A percentile compares a stretch with the other conserved stretches of the same genome.
Conservation (phyloP, 805 yeast genomes). For the Candida andamanensis region DNA sequence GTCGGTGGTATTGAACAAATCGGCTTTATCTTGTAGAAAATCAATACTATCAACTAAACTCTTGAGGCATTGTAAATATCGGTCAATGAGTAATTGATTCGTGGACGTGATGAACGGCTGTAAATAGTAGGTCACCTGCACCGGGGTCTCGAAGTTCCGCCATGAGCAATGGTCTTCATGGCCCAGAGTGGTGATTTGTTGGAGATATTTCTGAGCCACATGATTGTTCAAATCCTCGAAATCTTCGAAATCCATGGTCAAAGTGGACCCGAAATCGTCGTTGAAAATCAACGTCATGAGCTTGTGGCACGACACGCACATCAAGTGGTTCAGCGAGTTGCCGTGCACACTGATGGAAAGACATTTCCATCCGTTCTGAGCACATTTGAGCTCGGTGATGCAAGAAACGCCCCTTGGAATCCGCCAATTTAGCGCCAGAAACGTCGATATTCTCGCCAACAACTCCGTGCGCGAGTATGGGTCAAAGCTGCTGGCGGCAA, state of each 20-base stretch:
- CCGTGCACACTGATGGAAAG: slow-evolving; percentile 22
- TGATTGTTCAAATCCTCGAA: slow-evolving; percentile 19
- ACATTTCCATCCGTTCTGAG: slow-evolving; percentile 52
- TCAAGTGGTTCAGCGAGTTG: slow-evolving; percentile 24
- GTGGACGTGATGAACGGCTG: slow-evolving; percentile 28
- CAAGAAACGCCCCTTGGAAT: slow-evolving; percentile 8
- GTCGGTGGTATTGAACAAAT: slow-evolving; percentile 1
- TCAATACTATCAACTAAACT: slow-evolving; percentile 21
- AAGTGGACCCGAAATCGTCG: slow-evolving; percentile 8
- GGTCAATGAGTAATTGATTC: slow-evolving; percentile 22
- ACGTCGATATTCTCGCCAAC: slow-evolving; percentile 39
- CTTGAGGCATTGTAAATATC: slow-evolving; percentile 24
- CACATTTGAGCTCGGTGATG: slow-evolving; percentile 44
- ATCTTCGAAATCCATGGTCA: slow-evolving; percentile 17
- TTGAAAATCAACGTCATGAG: slow-evolving; percentile 27
- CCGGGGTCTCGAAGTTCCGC: slow-evolving; percentile 31
- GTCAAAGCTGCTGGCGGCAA: slow-evolving; percentile 21
- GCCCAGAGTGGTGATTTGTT: slow-evolving; percentile 19
- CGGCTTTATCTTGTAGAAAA: slow-evolving; percentile 5
- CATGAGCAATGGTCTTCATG: slow-evolving; percentile 33
- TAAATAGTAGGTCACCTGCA: slow-evolving; percentile 29
- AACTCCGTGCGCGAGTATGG: slow-evolving; percentile 35
- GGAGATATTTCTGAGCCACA: slow-evolving; percentile 20
- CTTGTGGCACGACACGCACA: slow-evolving; percentile 29
- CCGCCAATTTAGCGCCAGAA: slow-evolving; percentile 44